A percentile compares a stretch with the other conserved stretches of the same genome.
phyloP scores from a whole-genome alignment of 192 early-diverging fungal genomes.

The Mortierella hygrophila region DNA sequence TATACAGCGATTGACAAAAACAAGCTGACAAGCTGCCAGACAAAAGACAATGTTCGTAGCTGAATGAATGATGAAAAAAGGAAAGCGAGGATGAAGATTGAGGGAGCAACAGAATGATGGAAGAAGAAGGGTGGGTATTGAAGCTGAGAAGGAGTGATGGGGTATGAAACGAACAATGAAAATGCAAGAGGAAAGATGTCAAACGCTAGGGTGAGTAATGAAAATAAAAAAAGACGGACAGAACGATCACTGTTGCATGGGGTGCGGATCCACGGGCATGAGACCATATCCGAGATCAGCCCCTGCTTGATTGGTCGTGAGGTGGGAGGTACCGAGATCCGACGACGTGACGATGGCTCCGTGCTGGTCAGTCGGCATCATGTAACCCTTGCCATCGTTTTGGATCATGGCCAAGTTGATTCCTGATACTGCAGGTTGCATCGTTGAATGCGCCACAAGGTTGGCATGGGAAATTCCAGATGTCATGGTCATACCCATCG shows the following conservation, averaged over 20 bases:
- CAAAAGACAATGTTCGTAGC: neutral
- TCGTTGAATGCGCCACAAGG: slow-evolving; percentile 13
- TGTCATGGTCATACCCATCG: slow-evolving; percentile 17
- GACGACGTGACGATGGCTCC: slow-evolving; percentile 5
- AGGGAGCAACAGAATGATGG: neutral
- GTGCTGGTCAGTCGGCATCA: slow-evolving; percentile 20
- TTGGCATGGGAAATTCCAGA: slow-evolving; percentile 12
- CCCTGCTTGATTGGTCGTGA: neutral
- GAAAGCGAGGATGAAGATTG: neutral
- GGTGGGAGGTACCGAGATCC: neutral
- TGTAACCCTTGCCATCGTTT: neutral
- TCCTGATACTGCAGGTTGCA: neutral
- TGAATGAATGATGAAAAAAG: neutral
- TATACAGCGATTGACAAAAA: slow-evolving; percentile 16
- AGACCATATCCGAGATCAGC: slow-evolving; percentile 31
- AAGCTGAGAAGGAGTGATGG: neutral
- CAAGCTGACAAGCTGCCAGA: neutral
- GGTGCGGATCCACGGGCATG: slow-evolving; percentile 36
- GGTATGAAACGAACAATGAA: slow-evolving; percentile 8
- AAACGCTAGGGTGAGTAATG: neutral
- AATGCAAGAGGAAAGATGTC: slow-evolving; percentile 5
- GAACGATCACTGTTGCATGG: slow-evolving; percentile 13
- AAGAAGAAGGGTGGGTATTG: slow-evolving; percentile 10
- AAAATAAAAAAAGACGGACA: neutral
- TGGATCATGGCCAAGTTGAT: slow-evolving; percentile 39